Evolutionary conservation across 306 rosid genomes (phyloP).

Genomic region (Trichosanthes cucumerina): DNA sequence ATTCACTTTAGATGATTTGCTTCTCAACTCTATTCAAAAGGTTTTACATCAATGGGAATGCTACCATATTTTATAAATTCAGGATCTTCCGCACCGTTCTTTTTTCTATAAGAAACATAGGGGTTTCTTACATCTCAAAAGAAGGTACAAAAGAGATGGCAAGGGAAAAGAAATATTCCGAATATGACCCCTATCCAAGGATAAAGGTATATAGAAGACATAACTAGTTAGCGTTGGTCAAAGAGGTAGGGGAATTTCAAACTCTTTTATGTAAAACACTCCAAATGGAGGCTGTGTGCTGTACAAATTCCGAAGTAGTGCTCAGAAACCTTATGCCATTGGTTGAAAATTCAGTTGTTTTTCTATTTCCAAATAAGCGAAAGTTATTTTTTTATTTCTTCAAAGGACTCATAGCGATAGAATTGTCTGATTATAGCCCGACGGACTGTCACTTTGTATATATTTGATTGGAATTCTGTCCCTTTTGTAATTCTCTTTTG

Average conservation of each 20-base stretch:
- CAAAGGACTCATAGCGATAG: neutral
- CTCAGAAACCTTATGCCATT: neutral
- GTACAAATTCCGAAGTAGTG: neutral
- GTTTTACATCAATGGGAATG: neutral
- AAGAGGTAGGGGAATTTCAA: neutral
- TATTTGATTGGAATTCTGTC: neutral
- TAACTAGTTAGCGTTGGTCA: neutral
- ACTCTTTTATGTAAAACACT: neutral
- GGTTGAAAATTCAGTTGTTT: neutral
- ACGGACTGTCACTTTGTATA: neutral
- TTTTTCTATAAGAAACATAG: neutral
- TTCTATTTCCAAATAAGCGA: neutral
- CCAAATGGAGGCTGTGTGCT: neutral
- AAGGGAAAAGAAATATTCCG: neutral
- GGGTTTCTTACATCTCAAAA: neutral
- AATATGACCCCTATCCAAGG: neutral
- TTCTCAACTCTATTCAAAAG: neutral
- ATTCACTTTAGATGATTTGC: neutral
- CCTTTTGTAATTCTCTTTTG: neutral
- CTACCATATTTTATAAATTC: neutral
- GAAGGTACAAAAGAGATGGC: neutral
- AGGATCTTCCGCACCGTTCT: neutral
- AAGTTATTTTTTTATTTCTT: neutral
- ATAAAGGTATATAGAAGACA: neutral
- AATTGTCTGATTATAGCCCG: neutral